These are phyloP conservation scores for Colletotrichum sp. DNA, from an alignment of 2,329 filamentous ascomycete genomes.

Conservation along the genomic window DNA sequence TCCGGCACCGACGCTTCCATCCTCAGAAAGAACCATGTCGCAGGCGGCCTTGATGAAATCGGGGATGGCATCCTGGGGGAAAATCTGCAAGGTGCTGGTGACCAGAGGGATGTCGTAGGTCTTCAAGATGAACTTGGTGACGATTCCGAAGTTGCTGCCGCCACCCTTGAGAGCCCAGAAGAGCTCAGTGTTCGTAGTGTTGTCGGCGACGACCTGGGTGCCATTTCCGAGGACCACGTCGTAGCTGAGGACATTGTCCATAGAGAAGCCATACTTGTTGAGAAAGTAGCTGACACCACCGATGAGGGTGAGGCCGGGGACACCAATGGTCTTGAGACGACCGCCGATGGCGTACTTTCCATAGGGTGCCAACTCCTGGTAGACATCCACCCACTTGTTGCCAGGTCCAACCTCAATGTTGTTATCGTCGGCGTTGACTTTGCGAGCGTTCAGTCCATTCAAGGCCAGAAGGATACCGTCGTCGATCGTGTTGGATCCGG, in stretches of 20 bases:
- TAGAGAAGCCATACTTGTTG: constrained; percentile 30
- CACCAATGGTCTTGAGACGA: constrained; percentile 31
- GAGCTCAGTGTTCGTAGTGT: constrained; percentile 23
- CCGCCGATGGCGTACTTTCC: constrained; percentile 30
- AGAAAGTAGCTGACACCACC: constrained; percentile 33
- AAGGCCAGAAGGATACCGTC: constrained; percentile 27
- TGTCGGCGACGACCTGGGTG: constrained; percentile 43
- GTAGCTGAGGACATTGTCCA: constrained; percentile 29
- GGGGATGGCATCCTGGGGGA: constrained; percentile 26
- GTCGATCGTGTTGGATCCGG: constrained; percentile 28
- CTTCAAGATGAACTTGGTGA: constrained; percentile 27
- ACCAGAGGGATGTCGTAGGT: constrained; percentile 26
- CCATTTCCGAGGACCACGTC: constrained; percentile 49
- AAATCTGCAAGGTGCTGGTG: constrained; percentile 37
- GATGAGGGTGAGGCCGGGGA: constrained; percentile 31
- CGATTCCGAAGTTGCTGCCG: constrained; percentile 22
- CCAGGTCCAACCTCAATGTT: constrained; percentile 25
- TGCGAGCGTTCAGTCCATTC: constrained; percentile 14
- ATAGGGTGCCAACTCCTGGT: constrained; percentile 25
- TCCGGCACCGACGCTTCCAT: constrained; percentile 31
- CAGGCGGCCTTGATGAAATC: constrained; percentile 33
- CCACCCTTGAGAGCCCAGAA: constrained; percentile 24
- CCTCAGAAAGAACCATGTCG: constrained; percentile 27
- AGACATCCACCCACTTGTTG: constrained; percentile 31
- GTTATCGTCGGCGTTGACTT: neutral